A percentile compares a stretch with the other conserved stretches of the same genome.
Evolutionary conservation across 2,329 filamentous ascomycete species (phyloP).

Genomic region (Fusarium brachygibbosum): DNA sequence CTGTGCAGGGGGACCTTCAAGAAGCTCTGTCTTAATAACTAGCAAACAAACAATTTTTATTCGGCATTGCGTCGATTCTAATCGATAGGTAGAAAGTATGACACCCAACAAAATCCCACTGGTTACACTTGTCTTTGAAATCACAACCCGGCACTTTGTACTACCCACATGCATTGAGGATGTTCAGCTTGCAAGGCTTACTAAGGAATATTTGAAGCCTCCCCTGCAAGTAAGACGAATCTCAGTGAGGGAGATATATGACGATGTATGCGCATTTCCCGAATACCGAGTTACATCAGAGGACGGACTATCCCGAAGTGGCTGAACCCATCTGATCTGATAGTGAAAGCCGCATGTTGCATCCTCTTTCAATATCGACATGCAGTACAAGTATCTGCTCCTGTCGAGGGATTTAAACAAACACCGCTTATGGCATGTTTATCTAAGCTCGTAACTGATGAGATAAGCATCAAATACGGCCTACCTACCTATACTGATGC

Average conservation of each 20-base stretch:
- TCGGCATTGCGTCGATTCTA: too few relatives aligned
- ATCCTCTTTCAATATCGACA: not conserved
- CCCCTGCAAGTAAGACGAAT: not conserved
- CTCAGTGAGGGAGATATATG: not conserved
- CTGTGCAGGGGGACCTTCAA: too few relatives aligned
- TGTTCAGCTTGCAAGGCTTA: too few relatives aligned
- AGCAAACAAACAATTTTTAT: too few relatives aligned
- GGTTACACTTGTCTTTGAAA: not conserved
- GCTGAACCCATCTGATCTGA: not conserved
- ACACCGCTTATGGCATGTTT: not conserved
- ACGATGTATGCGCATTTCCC: not conserved
- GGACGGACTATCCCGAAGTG: too few relatives aligned
- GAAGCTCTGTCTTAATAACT: too few relatives aligned
- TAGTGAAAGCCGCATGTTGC: not conserved
- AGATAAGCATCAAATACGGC: not conserved
- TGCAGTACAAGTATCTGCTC: too few relatives aligned
- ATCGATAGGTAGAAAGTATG: too few relatives aligned
- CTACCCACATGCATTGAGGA: not conserved
- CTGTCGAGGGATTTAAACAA: not conserved
- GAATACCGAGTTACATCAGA: not conserved
- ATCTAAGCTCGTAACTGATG: not conserved
- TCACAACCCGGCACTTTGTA: not conserved
- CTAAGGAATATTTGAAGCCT: not conserved
- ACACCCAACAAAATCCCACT: too few relatives aligned
- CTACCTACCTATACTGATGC: too few relatives aligned